A percentile compares a stretch with the other conserved stretches of the same genome.
Evolutionary conservation across 192 early-diverging fungal genomes (phyloP).

Genomic region (Chytriomyces sp.): DNA sequence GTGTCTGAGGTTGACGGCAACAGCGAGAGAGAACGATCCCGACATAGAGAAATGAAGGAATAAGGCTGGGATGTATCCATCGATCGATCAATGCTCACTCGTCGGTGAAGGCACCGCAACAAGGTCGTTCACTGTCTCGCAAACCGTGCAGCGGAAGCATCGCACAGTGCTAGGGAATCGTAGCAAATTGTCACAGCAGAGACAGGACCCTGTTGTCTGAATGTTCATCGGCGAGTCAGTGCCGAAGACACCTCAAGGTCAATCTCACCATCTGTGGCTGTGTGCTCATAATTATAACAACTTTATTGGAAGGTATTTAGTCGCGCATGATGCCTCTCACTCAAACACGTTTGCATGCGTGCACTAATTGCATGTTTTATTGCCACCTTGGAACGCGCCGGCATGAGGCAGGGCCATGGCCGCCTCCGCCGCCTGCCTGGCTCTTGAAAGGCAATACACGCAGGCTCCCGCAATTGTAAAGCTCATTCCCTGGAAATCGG

Average conservation of each 20-base stretch:
- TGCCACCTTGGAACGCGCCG: no score
- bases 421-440: no score
- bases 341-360: no score
- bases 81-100: neutral
- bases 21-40: neutral
- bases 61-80: neutral
- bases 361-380: no score
- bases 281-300: no score
- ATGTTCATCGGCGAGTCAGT: neutral
- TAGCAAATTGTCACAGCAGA: constrained; percentile 67
- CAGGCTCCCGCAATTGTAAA: no score
- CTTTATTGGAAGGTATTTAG: no score
- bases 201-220: constrained; percentile 41
- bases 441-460: no score
- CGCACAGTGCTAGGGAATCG: constrained; percentile 71
- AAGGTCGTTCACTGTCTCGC: constrained; percentile 70
- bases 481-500: no score
- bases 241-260: neutral
- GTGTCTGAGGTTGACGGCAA: neutral
- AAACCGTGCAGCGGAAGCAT: constrained; percentile 90
- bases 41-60: neutral
- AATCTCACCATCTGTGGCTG: no score
- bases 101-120: neutral
- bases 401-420: no score
- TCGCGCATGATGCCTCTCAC: no score